phyloP scores from a whole-genome alignment of 257 asterid species.

The Solanum chmielewskii region DNA sequence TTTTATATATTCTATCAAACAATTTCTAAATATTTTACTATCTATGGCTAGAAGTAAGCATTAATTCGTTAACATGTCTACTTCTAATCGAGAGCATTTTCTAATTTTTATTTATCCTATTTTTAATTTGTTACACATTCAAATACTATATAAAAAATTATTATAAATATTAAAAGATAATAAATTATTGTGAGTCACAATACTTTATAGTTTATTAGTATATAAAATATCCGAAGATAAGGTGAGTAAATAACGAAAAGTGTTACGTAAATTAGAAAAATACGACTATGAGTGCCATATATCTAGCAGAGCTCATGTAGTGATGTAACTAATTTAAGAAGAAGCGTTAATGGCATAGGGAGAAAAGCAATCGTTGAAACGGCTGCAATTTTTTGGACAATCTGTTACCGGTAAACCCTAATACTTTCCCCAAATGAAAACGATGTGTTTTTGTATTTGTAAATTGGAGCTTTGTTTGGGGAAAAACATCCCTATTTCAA shows the following conservation, averaged over 20 bases:
- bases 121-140: no score
- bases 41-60: not conserved
- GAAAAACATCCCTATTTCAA: not conserved
- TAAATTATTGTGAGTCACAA: no score
- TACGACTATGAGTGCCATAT: not conserved
- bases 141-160: no score
- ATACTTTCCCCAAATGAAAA: not conserved
- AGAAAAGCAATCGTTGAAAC: not conserved
- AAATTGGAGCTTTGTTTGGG: not conserved
- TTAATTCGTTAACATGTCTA: not conserved
- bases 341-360: not conserved
- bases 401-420: not conserved
- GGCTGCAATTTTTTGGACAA: not conserved
- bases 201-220: no score
- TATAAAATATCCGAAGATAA: no score
- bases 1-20: no score
- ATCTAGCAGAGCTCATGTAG: not conserved
- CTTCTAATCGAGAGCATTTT: no score
- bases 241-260: no score
- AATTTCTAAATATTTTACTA: no score
- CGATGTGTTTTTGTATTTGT: not conserved
- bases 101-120: no score
- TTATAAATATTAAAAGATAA: no score
- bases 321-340: not conserved
- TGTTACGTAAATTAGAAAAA: no score